Conservation (phyloP, 257 asterid genomes). For the Solanum bulbocastanum region DNA sequence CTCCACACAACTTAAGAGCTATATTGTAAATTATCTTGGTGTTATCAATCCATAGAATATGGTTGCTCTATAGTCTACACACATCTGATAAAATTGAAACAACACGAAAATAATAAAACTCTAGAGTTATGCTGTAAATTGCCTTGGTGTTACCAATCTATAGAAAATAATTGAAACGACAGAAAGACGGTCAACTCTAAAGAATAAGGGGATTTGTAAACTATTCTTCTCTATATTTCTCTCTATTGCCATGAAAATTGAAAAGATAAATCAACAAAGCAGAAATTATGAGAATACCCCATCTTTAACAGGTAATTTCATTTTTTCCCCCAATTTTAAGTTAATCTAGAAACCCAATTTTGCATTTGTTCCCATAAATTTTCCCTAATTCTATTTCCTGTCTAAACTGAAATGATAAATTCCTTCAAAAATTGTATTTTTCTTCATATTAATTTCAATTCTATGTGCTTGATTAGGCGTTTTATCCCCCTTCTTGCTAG, state of each 20-base stretch:
- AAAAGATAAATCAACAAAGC: not conserved
- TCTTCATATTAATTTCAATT: not conserved
- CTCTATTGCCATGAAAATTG: not conserved
- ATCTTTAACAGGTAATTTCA: not conserved
- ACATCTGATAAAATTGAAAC: not conserved
- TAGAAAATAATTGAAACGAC: not conserved
- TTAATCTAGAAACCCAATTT: not conserved
- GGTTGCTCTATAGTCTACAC: not conserved
- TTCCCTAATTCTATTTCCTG: not conserved
- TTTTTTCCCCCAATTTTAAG: not conserved
- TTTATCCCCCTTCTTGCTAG: not conserved
- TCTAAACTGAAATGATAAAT: not conserved
- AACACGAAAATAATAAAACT: not conserved
- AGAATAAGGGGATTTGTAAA: not conserved
- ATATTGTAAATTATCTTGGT: not conserved
- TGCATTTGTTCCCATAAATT: conserved; percentile 3
- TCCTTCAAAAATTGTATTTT: not conserved
- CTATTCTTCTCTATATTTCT: not conserved
- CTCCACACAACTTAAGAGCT: not conserved
- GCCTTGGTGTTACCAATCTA: not conserved
- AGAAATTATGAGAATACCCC: not conserved
- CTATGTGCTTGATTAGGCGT: not conserved
- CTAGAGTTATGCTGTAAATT: not conserved
- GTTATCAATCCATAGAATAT: too few relatives aligned
- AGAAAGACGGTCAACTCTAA: not conserved